Conservation (phyloP, 176 grass and related monocot species). For the Zea mays region DNA sequence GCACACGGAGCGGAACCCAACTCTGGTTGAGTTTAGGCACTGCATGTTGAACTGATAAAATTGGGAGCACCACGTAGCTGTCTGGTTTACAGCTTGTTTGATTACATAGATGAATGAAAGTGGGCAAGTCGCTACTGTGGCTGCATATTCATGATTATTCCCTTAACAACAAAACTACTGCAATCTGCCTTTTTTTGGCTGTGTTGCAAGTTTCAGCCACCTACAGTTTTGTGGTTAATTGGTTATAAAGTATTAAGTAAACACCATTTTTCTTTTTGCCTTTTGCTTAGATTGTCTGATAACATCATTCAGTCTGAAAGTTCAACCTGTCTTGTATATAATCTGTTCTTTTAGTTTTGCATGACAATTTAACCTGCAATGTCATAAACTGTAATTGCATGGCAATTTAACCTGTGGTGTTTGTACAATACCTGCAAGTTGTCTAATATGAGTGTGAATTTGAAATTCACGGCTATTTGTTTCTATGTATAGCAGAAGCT, state of each 20-base stretch:
- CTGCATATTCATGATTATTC: conserved; percentile 16
- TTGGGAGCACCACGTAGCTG: not conserved
- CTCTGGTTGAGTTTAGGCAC: not conserved
- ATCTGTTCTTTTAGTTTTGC: conserved; percentile 1
- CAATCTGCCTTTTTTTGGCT: conserved; percentile 14
- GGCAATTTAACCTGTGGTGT: not conserved
- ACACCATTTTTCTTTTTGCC: not conserved
- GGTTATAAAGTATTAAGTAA: not conserved
- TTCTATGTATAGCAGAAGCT: not conserved
- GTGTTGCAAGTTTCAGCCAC: not conserved
- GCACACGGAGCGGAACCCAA: not conserved
- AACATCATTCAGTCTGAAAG: not conserved
- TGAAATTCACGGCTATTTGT: not conserved
- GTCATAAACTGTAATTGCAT: not conserved
- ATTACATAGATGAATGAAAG: not conserved
- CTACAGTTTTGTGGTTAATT: not conserved
- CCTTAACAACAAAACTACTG: not conserved
- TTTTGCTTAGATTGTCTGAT: not conserved
- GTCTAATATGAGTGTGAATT: not conserved
- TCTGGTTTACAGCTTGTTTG: not conserved
- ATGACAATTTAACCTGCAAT: not conserved
- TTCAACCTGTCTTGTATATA: conserved; percentile 3
- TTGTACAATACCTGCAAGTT: not conserved
- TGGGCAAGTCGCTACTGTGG: not conserved
- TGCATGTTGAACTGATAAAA: conserved; percentile 12